Base-by-base conservation (phyloP, 192 early-diverging fungal species). In the Jimgerdemannia flammicorona region DNA sequence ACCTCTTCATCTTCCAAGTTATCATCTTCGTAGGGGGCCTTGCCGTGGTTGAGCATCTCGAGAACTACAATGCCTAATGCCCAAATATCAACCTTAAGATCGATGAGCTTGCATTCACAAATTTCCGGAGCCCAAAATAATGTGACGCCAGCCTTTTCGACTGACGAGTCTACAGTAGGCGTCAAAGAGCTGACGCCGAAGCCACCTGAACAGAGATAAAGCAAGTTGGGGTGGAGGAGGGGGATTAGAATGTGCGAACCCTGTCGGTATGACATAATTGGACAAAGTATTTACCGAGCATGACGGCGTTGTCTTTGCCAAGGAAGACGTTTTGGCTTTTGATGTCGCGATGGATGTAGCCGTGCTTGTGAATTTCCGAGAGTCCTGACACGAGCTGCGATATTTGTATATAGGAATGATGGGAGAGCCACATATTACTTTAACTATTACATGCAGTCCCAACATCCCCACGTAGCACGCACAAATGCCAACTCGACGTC, bases 271-370 rank as follows among this genome's bases (percentile, higher is more conserved):
- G 11, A 74, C 42, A 74, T 44, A 44, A 54, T 40, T 63, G 41
- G 4, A 64, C 20, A 40, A 29, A 70, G 43, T 54, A 29, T 39
- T 74, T 79, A 80, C 79, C 73, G 69, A 82, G 78, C 17, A 82
- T 77, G 64, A 82, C 71, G 7, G 54, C 68, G 65, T 82, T 82
- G 11, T 78, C 77, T 40, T 73, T 19, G 64, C 76, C 77, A 14
- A 82, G 59, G 59, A 82, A 82, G 68, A 82, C 73, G 64, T 82
- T 82, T 64, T 82, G 77, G 64, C 81, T 78, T 59, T 82, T 82
- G 76, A 82, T 82, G 72, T 82, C 81, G 67, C 81, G 74, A 40
- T 82, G 81, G 18, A 82, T 82, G 59, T 82, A 82, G 20, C 77
- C 77, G 64, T 82, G 77, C 54, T 77, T 72, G 65, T 82, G 81